These are phyloP conservation scores for Hypericum perforatum DNA, from an alignment of 345 rosid species.

Conservation along the genomic window DNA sequence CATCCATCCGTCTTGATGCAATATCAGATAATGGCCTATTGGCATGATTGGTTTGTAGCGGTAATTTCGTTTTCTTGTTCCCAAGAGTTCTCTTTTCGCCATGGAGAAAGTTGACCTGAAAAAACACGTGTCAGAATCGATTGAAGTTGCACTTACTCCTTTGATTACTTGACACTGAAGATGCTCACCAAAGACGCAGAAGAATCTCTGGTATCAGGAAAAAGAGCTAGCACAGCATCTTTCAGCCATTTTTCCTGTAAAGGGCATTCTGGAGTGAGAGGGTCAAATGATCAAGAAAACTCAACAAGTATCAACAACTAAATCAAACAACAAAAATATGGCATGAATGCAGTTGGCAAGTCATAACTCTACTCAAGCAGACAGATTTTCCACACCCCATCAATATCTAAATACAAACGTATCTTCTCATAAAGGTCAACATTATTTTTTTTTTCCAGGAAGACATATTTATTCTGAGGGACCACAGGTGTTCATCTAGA, in stretches of 20 bases:
- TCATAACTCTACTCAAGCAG: background rate
- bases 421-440: too few species aligned
- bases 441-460: too few species aligned
- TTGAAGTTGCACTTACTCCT: too few species aligned
- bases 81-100: slow-evolving; percentile 45
- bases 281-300: slow-evolving; percentile 13
- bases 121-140: slow-evolving; percentile 4
- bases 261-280: slow-evolving; percentile 26
- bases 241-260: slow-evolving; percentile 86
- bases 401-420: too few species aligned
- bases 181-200: slow-evolving; percentile 72
- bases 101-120: slow-evolving; percentile 56
- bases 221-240: slow-evolving; percentile 61
- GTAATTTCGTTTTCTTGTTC: slow-evolving; percentile 35
- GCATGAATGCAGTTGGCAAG: slow-evolving; percentile 5
- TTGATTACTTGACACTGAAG: background rate
- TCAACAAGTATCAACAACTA: slow-evolving; percentile 6
- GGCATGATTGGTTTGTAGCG: slow-evolving; percentile 24
- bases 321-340: background rate
- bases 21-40: slow-evolving; percentile 46
- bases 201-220: slow-evolving; percentile 80
- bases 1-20: slow-evolving; percentile 33
- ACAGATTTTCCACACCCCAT: too few species aligned
- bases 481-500: too few species aligned
- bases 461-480: too few species aligned